Base-by-base conservation (phyloP, 192 early-diverging fungal species). In the Piromyces sp. region DNA sequence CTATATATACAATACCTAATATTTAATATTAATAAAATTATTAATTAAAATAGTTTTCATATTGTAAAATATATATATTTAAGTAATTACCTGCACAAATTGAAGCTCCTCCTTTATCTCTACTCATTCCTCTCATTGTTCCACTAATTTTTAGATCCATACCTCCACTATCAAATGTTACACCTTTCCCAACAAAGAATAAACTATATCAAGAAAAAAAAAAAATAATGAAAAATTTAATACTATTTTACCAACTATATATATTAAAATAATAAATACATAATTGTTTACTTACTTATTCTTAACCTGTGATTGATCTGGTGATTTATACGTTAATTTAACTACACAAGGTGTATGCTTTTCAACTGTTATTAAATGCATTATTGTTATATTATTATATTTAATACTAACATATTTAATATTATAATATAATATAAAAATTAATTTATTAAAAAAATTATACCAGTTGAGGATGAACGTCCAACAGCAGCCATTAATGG, bases 121-220 rank as follows among this genome's bases (percentile, higher is more conserved):
- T 90, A 68, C 93, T 94, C 95, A 96, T 96, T 58, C 89, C 93
- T 33, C 95, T 89, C 94, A 95, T 95, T 36, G 88, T 84, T 79
- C 94, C 95, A 79, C 91, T 91, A 79, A 89, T 86, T 87, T 96
- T 96, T 83, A 96, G 90, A 84, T 95, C 93, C 82, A 93, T 92
- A 85, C 95, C 95, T 58, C 95, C 95, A 30, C 94, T 96, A 84
- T 96, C 95, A 83, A 93, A 96, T 30, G 95, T 95, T 30, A 96
- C 94, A 82, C 95, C 95, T 87, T 96, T 96, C 30, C 95, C 95
- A 31, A 95, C 91, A 83, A 96, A 90, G 84, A 93, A 95, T 29
- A 95, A 80, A 86, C 91, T 92, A 82, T 6, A 82, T 79, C 78
- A 83, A 82, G 31, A 78, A 33, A 36, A 40, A 28, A 13, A 82